These are phyloP conservation scores for Pilobolus umbonatus DNA, from an alignment of 192 early-diverging fungal genomes.

Conservation along the genomic window DNA sequence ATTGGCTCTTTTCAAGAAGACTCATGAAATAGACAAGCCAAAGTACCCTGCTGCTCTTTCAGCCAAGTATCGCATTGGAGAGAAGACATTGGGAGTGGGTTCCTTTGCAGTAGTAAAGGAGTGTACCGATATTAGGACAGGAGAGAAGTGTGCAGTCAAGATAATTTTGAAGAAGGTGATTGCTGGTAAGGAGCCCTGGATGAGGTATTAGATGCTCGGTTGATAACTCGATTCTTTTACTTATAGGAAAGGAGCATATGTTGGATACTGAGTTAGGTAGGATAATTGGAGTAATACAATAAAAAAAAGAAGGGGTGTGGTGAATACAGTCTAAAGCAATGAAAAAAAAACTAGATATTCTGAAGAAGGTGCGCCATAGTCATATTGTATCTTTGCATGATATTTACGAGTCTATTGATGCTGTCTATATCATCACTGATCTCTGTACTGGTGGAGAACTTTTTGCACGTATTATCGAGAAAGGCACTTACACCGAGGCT, in stretches of 20 bases:
- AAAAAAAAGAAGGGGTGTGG: background rate
- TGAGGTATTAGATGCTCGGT: background rate
- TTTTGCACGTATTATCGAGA: slow-evolving; percentile 66
- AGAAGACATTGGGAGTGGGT: slow-evolving; percentile 39
- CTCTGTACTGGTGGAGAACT: slow-evolving; percentile 77
- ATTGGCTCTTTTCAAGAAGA: slow-evolving; percentile 33
- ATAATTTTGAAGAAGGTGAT: slow-evolving; percentile 63
- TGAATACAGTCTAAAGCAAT: slow-evolving; percentile 7
- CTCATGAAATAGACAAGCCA: slow-evolving; percentile 16
- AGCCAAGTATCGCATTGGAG: slow-evolving; percentile 29
- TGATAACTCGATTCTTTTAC: background rate
- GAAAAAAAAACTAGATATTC: slow-evolving; percentile 63
- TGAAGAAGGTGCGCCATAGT: slow-evolving; percentile 74
- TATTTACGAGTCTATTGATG: slow-evolving; percentile 61
- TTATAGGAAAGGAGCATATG: slow-evolving; percentile 45
- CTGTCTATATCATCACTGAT: slow-evolving; percentile 63
- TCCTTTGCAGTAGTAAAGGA: slow-evolving; percentile 62
- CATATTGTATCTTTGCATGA: slow-evolving; percentile 76
- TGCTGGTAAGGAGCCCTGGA: slow-evolving; percentile 19
- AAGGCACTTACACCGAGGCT: slow-evolving; percentile 66
- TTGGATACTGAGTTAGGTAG: slow-evolving; percentile 52
- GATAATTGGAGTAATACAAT: background rate
- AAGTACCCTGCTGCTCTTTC: slow-evolving; percentile 10
- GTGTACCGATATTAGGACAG: slow-evolving; percentile 45
- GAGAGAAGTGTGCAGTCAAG: slow-evolving; percentile 59